Evolutionary conservation across 305 asterid genomes (phyloP).

Genomic region (Coffea humblotiana): DNA sequence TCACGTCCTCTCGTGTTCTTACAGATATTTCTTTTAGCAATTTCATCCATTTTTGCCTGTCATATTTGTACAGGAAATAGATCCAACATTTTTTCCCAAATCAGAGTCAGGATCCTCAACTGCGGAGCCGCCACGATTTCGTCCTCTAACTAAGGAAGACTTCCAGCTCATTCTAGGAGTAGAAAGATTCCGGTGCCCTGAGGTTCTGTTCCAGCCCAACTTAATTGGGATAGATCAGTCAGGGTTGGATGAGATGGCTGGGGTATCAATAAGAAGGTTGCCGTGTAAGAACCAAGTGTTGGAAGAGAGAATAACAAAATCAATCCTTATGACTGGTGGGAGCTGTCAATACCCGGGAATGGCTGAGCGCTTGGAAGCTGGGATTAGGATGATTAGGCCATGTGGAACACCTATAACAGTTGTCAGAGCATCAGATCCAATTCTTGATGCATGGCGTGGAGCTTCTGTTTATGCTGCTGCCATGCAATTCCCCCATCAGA

Average conservation of each 20-base stretch:
- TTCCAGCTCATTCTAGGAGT: slow-evolving; percentile 80
- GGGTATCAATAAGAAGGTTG: slow-evolving; percentile 66
- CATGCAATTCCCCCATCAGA: slow-evolving; percentile 58
- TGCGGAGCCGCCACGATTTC: slow-evolving; percentile 68
- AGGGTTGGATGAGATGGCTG: slow-evolving; percentile 90
- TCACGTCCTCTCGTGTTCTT: background rate
- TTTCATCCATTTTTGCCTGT: background rate
- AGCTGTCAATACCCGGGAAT: slow-evolving; percentile 81
- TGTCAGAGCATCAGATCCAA: slow-evolving; percentile 59
- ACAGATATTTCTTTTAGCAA: background rate
- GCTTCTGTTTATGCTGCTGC: slow-evolving; percentile 74
- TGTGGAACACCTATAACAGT: slow-evolving; percentile 76
- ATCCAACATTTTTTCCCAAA: slow-evolving; percentile 71
- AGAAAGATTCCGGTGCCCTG: slow-evolving; percentile 94
- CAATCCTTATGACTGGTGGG: slow-evolving; percentile 85
- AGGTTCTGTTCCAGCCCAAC: slow-evolving; percentile 74
- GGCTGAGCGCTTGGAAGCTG: slow-evolving; percentile 77
- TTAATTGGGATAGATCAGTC: slow-evolving; percentile 84
- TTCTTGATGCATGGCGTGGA: slow-evolving; percentile 94
- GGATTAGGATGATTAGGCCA: slow-evolving; percentile 78
- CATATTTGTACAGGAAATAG: slow-evolving; percentile 66
- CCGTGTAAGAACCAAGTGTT: slow-evolving; percentile 34
- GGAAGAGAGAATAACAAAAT: slow-evolving; percentile 66
- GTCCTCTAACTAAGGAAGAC: slow-evolving; percentile 87
- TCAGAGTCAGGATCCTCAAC: slow-evolving; percentile 61